Conservation (phyloP, 805 yeast genomes). For the Myxozyma geophila region DNA sequence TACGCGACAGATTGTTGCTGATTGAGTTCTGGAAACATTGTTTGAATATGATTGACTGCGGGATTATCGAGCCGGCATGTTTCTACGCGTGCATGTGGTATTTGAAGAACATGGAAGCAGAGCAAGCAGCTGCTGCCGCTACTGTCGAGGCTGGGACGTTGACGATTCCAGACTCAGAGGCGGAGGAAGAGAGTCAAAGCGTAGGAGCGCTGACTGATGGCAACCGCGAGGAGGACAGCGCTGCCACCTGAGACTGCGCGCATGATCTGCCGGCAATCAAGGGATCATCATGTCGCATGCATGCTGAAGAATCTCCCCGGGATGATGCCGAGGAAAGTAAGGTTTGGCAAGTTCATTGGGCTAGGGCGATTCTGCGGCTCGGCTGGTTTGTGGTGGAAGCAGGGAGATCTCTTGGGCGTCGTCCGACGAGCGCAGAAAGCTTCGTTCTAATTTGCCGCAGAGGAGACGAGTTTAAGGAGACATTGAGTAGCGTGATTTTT, state of each 20-base stretch:
- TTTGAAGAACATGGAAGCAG: constrained; percentile 15
- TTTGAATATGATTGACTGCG: constrained; percentile 27
- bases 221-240: too few relatives aligned
- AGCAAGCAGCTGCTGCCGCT: constrained; percentile 4
- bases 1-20: constrained; percentile 12
- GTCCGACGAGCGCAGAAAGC: background rate
- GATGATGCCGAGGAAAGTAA: background rate
- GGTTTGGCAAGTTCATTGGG: background rate
- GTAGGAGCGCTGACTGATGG: background rate
- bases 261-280: too few relatives aligned
- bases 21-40: constrained; percentile 34
- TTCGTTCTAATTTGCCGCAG: background rate
- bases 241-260: too few relatives aligned
- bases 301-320: background rate
- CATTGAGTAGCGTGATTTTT: too few relatives aligned
- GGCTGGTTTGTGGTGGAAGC: background rate
- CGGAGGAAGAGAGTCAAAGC: background rate
- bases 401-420: background rate
- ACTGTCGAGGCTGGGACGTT: background rate
- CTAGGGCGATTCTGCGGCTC: constrained; percentile 6
- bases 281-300: background rate
- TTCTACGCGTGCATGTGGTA: constrained; percentile 32
- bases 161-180: background rate
- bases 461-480: too few relatives aligned
- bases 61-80: constrained; percentile 31